Percentiles rank a stretch among this genome's conserved stretches.
phyloP scores from a whole-genome alignment of 768 basidiomycete genomes.

The Tricholoma sp. region DNA sequence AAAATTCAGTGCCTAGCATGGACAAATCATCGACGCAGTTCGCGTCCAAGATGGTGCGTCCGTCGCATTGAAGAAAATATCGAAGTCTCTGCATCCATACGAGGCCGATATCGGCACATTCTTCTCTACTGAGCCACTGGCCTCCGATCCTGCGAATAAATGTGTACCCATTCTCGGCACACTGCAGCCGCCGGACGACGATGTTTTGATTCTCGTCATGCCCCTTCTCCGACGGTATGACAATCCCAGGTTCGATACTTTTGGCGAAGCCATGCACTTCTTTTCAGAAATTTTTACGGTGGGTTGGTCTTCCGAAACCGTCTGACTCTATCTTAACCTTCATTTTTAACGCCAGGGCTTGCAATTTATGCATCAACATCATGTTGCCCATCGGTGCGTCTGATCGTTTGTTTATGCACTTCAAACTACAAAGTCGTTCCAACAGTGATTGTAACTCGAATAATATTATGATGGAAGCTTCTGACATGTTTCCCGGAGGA shows the following conservation, averaged over 20 bases:
- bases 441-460: too few relatives aligned
- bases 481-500: too few relatives aligned
- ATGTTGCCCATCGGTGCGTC: slow-evolving; percentile 21
- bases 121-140: slow-evolving; percentile 10
- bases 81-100: slow-evolving; percentile 7
- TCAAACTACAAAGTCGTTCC: too few relatives aligned
- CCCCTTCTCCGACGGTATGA: slow-evolving; percentile 15
- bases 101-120: slow-evolving; percentile 24
- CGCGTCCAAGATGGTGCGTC: slow-evolving; percentile 21
- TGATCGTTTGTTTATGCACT: neutral
- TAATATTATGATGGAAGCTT: too few relatives aligned
- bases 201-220: slow-evolving; percentile 18
- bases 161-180: slow-evolving; percentile 25
- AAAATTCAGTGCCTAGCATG: slow-evolving; percentile 1
- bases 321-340: neutral
- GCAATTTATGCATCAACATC: neutral
- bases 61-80: slow-evolving; percentile 24
- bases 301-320: neutral
- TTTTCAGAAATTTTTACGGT: neutral
- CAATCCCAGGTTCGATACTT: slow-evolving; percentile 18
- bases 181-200: slow-evolving; percentile 14
- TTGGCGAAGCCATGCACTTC: slow-evolving; percentile 21
- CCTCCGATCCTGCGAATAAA: slow-evolving; percentile 23
- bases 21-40: slow-evolving; percentile 21
- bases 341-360: slow-evolving; percentile 17